Evolutionary conservation across 352 stramenopile genomes (phyloP).

Genomic region (Aphanomyces cochlioides): DNA sequence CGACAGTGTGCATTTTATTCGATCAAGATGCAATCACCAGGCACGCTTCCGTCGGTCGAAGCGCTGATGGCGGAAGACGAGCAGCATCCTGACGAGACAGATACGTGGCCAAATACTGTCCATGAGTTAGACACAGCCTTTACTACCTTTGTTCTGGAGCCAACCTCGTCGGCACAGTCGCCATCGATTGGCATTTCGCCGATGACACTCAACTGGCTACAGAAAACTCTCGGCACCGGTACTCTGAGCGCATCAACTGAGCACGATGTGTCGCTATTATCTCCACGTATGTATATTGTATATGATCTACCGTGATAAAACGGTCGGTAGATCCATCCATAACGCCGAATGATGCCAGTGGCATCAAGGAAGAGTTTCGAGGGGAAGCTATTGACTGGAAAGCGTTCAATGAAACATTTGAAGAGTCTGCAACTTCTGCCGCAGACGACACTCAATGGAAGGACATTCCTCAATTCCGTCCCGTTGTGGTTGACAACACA

Average conservation of each 20-base stretch:
- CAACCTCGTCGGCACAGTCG: constrained; percentile 12
- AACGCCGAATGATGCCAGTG: not conserved
- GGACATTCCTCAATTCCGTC: constrained; percentile 73
- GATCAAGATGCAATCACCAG: constrained; percentile 12
- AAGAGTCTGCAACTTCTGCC: constrained; percentile 37
- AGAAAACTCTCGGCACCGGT: constrained; percentile 60
- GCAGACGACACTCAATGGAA: constrained; percentile 56
- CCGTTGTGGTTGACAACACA: constrained; percentile 42
- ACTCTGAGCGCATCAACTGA: constrained; percentile 43
- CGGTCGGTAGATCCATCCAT: constrained; percentile 8
- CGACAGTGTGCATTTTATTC: too few species aligned
- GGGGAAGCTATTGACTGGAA: constrained; percentile 84
- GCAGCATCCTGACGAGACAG: not conserved
- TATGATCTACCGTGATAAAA: not conserved
- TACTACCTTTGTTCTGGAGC: constrained; percentile 16
- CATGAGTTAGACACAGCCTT: constrained; percentile 21
- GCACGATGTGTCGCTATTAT: constrained; percentile 14
- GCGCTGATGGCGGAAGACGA: constrained; percentile 18
- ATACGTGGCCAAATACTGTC: constrained; percentile 12
- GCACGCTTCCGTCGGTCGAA: constrained; percentile 13
- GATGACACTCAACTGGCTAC: constrained; percentile 71
- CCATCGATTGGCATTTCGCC: constrained; percentile 50
- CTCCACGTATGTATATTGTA: constrained; percentile 14
- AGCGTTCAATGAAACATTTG: constrained; percentile 66
- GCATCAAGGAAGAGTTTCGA: constrained; percentile 7